Percentiles rank a stretch among this genome's conserved stretches.
These are phyloP conservation scores for Thinopyrum elongatum DNA, from an alignment of 176 grass and related monocot species.

Conservation along the genomic window DNA sequence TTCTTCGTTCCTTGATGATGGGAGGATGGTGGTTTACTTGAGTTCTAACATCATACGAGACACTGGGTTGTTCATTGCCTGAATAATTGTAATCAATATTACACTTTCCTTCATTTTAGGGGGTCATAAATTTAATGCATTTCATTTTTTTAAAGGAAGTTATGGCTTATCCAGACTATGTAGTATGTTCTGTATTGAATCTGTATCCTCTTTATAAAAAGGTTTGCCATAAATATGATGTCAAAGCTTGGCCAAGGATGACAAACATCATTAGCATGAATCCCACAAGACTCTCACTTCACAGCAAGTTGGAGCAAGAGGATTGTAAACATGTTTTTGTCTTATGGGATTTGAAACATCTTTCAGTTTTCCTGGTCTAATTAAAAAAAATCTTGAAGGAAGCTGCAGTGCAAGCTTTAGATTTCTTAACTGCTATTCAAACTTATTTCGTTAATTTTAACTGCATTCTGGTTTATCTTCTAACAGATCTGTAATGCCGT, in stretches of 20 bases:
- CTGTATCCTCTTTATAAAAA: neutral
- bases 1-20: neutral
- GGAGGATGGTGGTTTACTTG: neutral
- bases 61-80: neutral
- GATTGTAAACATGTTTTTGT: neutral
- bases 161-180: neutral
- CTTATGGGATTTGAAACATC: neutral
- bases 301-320: neutral
- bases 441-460: slow-evolving; percentile 27
- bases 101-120: neutral
- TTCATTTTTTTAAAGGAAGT: neutral
- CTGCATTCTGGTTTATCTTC: slow-evolving; percentile 5
- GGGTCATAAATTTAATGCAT: neutral
- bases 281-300: slow-evolving; percentile 6
- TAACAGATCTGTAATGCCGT: slow-evolving; percentile 97
- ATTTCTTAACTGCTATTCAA: neutral
- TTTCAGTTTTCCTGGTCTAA: neutral
- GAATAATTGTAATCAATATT: neutral
- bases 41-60: neutral
- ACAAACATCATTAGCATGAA: neutral
- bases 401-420: neutral
- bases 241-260: neutral
- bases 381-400: neutral
- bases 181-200: neutral
- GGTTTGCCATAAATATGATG: neutral